Base-by-base conservation (phyloP, 768 basidiomycete genomes). In the Lactarius vividus region DNA sequence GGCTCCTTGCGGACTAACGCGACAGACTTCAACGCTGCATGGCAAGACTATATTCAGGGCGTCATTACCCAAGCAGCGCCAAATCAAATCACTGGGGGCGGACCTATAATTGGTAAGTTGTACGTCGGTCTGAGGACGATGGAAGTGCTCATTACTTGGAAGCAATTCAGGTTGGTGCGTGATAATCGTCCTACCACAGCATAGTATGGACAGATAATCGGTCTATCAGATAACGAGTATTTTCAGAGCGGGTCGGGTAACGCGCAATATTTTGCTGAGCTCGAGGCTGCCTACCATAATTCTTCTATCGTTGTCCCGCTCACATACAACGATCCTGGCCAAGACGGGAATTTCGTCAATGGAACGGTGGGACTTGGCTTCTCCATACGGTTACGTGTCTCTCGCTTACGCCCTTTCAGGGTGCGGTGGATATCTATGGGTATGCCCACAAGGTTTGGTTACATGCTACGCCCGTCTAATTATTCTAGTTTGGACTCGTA, bases 391-490 rank as follows among this genome's bases (percentile, higher is more conserved):
- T 33, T 44, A 59, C 46, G 18, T 28, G 23, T 40, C 55, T 59
- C 18, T 59, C 18, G 52, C 53, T 44, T n/a, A 60, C 18, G 11
- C 53, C 20, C 23, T 53, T 44, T 15, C 66, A 86, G 84, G 89
- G 89, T 11, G 84, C 89, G 15, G 89, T 89, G 5, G 90, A 92
- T 73, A 82, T 90, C 37, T 88, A 90, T 70, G 90, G 90, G 86
- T 86, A 77, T 23, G 35, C 9, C 33, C 13, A 39, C 13, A 33
- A 29, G 4, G 10, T 5, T 42, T 58, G 4, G 18, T 10, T 5
- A 13, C 46, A 28, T 42, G n/a, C 11, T 8, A 3, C 23, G 7
- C 10, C 20, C 26, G 37, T 53, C 15, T 67, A 29, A 64, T 15
- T 4, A 57, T 67, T 28, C 33, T 56, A 35, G 63, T 31, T 31